Evolutionary conservation across 345 rosid species (phyloP).

Genomic region (Corchorus capsularis): DNA sequence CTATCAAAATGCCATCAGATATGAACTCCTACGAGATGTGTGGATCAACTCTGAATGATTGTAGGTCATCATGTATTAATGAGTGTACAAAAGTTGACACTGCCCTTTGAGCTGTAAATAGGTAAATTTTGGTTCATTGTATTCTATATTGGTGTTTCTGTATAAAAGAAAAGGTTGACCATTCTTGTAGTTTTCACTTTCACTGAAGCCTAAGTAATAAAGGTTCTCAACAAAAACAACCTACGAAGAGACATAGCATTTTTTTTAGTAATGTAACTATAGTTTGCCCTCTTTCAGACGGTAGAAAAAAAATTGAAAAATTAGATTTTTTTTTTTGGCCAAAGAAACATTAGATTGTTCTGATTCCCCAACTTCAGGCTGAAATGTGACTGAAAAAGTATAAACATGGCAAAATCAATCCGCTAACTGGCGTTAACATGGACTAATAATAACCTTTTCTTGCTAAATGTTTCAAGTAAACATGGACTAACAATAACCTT

Average conservation of each 20-base stretch:
- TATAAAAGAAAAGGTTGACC: not conserved
- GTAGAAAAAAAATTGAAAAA: not conserved
- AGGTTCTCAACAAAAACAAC: not conserved
- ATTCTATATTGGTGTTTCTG: not conserved
- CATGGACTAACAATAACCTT: too few relatives aligned
- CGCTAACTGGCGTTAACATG: too few relatives aligned
- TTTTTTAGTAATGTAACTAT: not conserved
- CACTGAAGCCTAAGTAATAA: not conserved
- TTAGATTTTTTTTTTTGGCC: too few relatives aligned
- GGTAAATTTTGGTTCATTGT: slow-evolving; percentile 14
- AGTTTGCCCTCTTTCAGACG: too few relatives aligned
- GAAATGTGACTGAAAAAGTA: too few relatives aligned
- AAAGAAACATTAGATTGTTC: too few relatives aligned
- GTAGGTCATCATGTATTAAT: not conserved
- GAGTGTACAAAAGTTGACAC: slow-evolving; percentile 13
- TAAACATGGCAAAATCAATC: too few relatives aligned
- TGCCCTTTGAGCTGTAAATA: slow-evolving; percentile 30
- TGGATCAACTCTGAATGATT: slow-evolving; percentile 65
- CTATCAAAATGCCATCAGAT: slow-evolving; percentile 48
- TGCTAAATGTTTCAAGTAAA: not conserved
- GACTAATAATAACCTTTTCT: too few relatives aligned
- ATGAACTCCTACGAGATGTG: slow-evolving; percentile 73
- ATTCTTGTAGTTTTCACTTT: slow-evolving; percentile 19
- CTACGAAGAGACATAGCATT: not conserved
- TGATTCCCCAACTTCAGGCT: too few relatives aligned